Evolutionary conservation across 176 grass and related monocot species (phyloP), one percentile per base, ranked within the genome.

Genomic region (Olyra latifolia): DNA sequence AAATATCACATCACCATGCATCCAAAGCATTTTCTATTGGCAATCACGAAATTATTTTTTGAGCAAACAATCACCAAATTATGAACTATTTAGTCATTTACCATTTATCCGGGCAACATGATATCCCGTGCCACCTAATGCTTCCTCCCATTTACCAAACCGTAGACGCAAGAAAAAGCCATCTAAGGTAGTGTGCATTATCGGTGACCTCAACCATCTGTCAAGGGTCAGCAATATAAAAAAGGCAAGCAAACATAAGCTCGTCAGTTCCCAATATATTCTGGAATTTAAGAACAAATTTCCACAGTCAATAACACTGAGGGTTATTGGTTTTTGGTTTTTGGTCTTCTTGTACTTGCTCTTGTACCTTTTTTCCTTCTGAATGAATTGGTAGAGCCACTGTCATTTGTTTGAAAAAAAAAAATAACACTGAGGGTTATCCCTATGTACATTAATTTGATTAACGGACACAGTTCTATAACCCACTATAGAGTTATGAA

Each of bases 91-190:
- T 49, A 89, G 74, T 16, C 30, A 95, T 55, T 87, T 92, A 98
- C 95, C 90, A 58, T 95, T 95, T 85, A 98, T 90, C 24, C 81
- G 81, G 50, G 90, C 90, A 47, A 95, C 95, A 80, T 91, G 87
- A 35, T 98, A 98, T 80, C 92, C 92, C 10, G 95, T 92, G 80
- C 90, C 88, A 53, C 95, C 90, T 70, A 91, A 79, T 86, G 75
- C 92, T 84, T 91, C 80, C 32, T 98, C 91, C 95, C 79, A 94
- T 83, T 93, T 98, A 25, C 95, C 88, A 69, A 95, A 89, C 56
- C 92, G 83, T 55, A 98, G 74, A 84, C 92, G 89, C 76, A 98
- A 86, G 76, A 91, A 98, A 79, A 98, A 93, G 0, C 95, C 95
- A 61, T 98, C 90, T 59, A 98, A 57, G 29, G 76, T 87, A 61